phyloP scores from a whole-genome alignment of 257 asterid genomes.

The Nemophila menziesii region DNA sequence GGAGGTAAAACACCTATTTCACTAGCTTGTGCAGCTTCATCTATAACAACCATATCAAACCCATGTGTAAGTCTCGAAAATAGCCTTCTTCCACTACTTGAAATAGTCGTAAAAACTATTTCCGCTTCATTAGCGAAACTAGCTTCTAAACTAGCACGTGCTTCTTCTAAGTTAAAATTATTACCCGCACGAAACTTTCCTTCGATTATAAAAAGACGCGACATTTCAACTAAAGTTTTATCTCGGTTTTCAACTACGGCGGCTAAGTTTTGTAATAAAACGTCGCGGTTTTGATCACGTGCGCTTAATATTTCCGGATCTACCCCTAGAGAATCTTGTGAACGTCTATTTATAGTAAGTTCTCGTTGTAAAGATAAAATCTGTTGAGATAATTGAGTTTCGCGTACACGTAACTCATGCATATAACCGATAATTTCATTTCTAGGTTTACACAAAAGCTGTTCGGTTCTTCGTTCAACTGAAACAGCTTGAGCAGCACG shows the following conservation, averaged over 20 bases:
- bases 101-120: slow-evolving; percentile 90
- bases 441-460: slow-evolving; percentile 64
- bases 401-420: slow-evolving; percentile 70
- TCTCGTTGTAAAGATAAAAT: slow-evolving; percentile 82
- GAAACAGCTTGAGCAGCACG: slow-evolving; percentile 99
- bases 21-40: slow-evolving; percentile 99
- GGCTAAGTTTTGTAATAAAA: slow-evolving; percentile 73
- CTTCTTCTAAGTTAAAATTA: slow-evolving; percentile 87
- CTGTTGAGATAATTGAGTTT: slow-evolving; percentile 72
- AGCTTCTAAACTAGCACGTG: slow-evolving; percentile 93
- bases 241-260: slow-evolving; percentile 93
- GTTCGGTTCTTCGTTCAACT: slow-evolving; percentile 94
- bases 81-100: slow-evolving; percentile 95
- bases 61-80: slow-evolving; percentile 96
- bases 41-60: slow-evolving; percentile 99
- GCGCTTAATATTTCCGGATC: slow-evolving; percentile 93
- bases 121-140: slow-evolving; percentile 99
- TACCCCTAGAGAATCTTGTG: slow-evolving; percentile 98
- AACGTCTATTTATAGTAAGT: slow-evolving; percentile 69
- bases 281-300: slow-evolving; percentile 87
- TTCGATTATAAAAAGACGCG: slow-evolving; percentile 79
- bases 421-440: slow-evolving; percentile 87
- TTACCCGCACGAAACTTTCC: slow-evolving; percentile 62
- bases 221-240: slow-evolving; percentile 87
- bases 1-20: slow-evolving; percentile 95